A percentile compares a stretch with the other conserved stretches of the same genome.
phyloP scores from a whole-genome alignment of 1,284 basidiomycete species.

The Testicularia cyperi region DNA sequence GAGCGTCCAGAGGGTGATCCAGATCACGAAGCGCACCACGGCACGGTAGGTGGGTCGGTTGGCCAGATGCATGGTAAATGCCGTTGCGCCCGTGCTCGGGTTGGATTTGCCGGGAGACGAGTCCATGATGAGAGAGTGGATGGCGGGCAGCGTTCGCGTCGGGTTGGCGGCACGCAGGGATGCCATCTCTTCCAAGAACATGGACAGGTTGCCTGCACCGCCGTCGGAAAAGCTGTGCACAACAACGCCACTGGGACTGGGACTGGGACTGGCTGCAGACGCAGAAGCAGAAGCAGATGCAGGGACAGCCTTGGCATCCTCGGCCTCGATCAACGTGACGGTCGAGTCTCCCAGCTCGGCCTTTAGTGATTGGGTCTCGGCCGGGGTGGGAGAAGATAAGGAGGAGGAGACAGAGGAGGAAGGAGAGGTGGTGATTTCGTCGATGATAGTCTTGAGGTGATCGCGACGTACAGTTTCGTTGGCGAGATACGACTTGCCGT shows the following conservation, averaged over 20 bases:
- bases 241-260: conserved; percentile 8
- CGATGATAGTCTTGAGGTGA: conserved; percentile 15
- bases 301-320: conserved; percentile 9
- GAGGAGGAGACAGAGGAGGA: neutral
- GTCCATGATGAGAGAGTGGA: conserved; percentile 41
- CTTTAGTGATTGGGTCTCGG: neutral
- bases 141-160: neutral
- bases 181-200: conserved; percentile 28
- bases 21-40: conserved; percentile 22
- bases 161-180: neutral
- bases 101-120: conserved; percentile 43
- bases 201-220: conserved; percentile 38
- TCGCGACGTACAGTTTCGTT: conserved; percentile 9
- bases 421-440: conserved; percentile 9
- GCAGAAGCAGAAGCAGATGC: no score
- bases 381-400: neutral
- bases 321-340: conserved; percentile 24
- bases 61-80: conserved; percentile 46
- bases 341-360: conserved; percentile 33
- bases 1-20: conserved; percentile 24
- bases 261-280: no score
- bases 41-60: conserved; percentile 26
- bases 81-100: conserved; percentile 26
- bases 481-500: conserved; percentile 35
- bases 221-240: conserved; percentile 50